Conservation (phyloP, 2,329 filamentous ascomycete genomes). For the Pseudopithomyces chartarum region DNA sequence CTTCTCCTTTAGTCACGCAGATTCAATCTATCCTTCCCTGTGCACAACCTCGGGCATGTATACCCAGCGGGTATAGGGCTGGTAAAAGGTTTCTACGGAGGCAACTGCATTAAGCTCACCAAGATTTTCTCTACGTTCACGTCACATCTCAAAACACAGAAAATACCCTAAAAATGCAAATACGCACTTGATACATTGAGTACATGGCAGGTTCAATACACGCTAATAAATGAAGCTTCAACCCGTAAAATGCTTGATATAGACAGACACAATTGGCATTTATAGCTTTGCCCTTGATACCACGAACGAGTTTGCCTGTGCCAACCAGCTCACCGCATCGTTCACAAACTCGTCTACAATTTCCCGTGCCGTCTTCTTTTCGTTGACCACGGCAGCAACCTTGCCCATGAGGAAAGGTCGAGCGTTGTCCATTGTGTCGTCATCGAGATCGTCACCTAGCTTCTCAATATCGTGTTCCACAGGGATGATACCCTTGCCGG, state of each 20-base stretch:
- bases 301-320: slow-evolving; percentile 69
- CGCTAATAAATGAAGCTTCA: background rate
- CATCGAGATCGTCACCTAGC: slow-evolving; percentile 67
- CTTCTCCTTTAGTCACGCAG: no score
- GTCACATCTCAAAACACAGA: no score
- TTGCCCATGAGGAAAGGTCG: slow-evolving; percentile 96
- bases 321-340: slow-evolving; percentile 75
- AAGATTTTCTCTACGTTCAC: no score
- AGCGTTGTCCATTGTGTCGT: slow-evolving; percentile 90
- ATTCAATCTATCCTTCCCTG: no score
- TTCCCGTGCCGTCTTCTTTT: slow-evolving; percentile 86
- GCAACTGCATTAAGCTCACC: no score
- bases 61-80: no score
- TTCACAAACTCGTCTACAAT: slow-evolving; percentile 93
- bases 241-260: background rate
- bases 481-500: slow-evolving; percentile 85
- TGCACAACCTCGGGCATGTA: no score
- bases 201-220: background rate
- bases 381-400: slow-evolving; percentile 89
- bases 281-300: slow-evolving; percentile 46
- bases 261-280: background rate
- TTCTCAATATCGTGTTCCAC: slow-evolving; percentile 94
- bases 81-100: no score
- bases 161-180: background rate
- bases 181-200: no score